Base-by-base conservation (phyloP, 768 basidiomycete genomes). In the Amylocystis lapponica region DNA sequence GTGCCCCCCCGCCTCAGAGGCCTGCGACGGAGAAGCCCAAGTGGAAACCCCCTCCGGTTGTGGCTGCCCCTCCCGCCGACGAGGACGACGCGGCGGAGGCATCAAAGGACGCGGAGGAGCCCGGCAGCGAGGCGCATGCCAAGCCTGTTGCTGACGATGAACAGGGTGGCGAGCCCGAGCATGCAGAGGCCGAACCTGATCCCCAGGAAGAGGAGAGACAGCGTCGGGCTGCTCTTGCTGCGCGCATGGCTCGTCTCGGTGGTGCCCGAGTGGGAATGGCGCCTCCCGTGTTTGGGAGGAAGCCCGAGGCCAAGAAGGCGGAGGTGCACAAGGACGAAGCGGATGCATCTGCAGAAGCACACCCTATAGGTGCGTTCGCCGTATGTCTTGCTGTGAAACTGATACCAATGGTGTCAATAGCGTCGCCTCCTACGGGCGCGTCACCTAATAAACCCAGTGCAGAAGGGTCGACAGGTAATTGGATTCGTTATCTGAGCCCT, bases 231-330 rank as follows among this genome's bases (percentile, higher is more conserved):
- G 83, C 87, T 10, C 83, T 97, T 56, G 90, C 92, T 25, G 91
- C 91, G 19, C 76, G 92, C 35, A 91, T 98, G 90, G 92, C 91
- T 31, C 83, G 85, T 47, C 73, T 97, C 14, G 94, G 94, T 22
- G 94, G 91, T 36, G 78, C 88, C 12, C 70, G 83, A 42, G 68
- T 91, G 19, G 88, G 87, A 4, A 86, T 95, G 84, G 77, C 70
- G 1, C 81, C 83, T 2, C 50, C 50, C 16, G 66, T 83, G 46
- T 81, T 88, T 63, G 81, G 76, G 12, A 70, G 70, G 41, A 75
- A 75, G 49, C 76, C 78, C 1, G 60, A 60, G 22, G 46, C 55
- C 21, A 69, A 63, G 48, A 69, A 62, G 49, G 25, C 60, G 27
- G 49, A 50, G 27, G 52, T 57, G 34, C 43, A 46, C 34, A 60